Percentiles rank a stretch among this genome's conserved stretches.
These are phyloP conservation scores for Psophocarpus tetragonolobus DNA, from an alignment of 306 rosid genomes.

Conservation along the genomic window DNA sequence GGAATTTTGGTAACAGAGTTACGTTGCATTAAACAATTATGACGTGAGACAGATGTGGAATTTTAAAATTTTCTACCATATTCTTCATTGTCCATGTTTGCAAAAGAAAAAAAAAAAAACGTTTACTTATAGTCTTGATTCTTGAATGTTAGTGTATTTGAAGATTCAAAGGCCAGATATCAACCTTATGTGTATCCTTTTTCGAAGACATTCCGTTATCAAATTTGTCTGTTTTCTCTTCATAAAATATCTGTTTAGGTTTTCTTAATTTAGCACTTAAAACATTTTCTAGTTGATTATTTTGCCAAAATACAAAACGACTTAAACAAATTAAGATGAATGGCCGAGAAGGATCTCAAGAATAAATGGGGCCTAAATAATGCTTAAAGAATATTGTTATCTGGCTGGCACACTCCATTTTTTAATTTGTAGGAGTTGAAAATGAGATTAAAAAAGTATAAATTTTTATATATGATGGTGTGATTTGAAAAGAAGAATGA, in stretches of 20 bases:
- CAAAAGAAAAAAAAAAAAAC: background rate
- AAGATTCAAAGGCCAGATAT: background rate
- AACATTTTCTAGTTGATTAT: background rate
- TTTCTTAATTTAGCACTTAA: background rate
- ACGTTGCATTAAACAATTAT: background rate
- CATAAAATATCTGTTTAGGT: background rate
- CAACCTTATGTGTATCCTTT: background rate
- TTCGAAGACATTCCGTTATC: background rate
- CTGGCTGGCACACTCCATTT: background rate
- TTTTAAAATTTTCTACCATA: background rate
- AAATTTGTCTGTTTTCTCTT: conserved; percentile 15
- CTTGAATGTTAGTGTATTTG: conserved; percentile 5
- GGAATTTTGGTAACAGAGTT: background rate
- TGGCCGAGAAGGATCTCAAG: background rate
- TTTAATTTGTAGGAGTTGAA: background rate
- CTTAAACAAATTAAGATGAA: background rate
- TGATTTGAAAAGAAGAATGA: background rate
- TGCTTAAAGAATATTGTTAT: background rate
- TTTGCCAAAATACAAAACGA: background rate
- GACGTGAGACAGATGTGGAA: background rate
- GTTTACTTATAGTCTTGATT: background rate
- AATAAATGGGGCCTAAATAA: background rate
- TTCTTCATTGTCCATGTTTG: background rate
- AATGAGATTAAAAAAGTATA: background rate
- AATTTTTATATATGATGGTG: background rate